These are phyloP conservation scores for Aspergillus neoniger DNA, from an alignment of 2,329 filamentous ascomycete genomes.

Conservation along the genomic window DNA sequence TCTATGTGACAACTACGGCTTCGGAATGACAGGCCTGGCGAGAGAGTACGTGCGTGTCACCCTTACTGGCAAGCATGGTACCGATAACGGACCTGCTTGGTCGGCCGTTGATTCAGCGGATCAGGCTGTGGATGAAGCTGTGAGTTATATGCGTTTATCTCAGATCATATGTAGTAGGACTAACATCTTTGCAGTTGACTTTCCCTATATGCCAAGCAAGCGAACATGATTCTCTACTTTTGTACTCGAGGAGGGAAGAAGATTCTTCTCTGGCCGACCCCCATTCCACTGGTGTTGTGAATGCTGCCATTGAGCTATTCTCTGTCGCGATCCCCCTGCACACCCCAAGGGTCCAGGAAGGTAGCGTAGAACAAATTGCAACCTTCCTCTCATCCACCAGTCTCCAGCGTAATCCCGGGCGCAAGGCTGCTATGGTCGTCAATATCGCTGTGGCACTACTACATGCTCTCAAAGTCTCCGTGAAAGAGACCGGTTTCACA, in stretches of 20 bases:
- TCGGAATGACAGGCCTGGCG: conserved; percentile 85
- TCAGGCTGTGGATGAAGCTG: conserved; percentile 45
- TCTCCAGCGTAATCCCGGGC: conserved; percentile 80
- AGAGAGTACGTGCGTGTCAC: conserved; percentile 72
- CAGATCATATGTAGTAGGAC: background rate
- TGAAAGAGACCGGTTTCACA: conserved; percentile 73
- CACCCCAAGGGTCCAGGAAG: conserved; percentile 89
- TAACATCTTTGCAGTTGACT: conserved; percentile 38
- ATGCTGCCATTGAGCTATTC: conserved; percentile 90
- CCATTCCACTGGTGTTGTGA: conserved; percentile 88
- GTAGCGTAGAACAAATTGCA: conserved; percentile 88
- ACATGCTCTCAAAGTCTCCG: conserved; percentile 77
- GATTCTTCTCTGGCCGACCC: conserved; percentile 66
- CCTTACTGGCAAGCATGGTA: conserved; percentile 69
- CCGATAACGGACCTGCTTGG: conserved; percentile 53
- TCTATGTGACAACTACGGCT: conserved; percentile 88
- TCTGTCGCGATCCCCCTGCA: conserved; percentile 88
- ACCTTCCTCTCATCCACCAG: conserved; percentile 81
- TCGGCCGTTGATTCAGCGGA: conserved; percentile 42
- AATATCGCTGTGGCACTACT: conserved; percentile 84
- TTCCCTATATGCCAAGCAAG: conserved; percentile 76
- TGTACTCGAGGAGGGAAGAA: conserved; percentile 64
- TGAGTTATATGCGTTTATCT: conserved; percentile 27
- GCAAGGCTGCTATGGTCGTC: conserved; percentile 86
- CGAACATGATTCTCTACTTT: conserved; percentile 82